These are phyloP conservation scores for Fagopyrum tataricum DNA, from an alignment of 148 eudicot genomes.

Conservation along the genomic window DNA sequence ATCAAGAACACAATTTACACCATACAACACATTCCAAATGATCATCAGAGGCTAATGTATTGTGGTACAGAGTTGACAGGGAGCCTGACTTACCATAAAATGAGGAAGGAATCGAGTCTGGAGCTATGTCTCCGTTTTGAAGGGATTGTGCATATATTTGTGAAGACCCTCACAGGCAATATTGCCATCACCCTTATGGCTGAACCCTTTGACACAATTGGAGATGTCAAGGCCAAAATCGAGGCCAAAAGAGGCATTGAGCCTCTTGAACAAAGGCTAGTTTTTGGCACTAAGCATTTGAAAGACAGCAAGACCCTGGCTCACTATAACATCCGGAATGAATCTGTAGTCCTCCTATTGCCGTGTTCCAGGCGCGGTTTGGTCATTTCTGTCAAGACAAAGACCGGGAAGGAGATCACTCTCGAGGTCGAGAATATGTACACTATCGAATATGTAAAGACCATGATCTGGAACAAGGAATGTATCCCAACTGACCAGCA, in stretches of 20 bases:
- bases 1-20: too few species aligned
- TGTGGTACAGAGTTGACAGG: too few species aligned
- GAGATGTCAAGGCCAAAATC: neutral
- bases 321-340: neutral
- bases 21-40: too few species aligned
- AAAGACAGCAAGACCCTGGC: neutral
- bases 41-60: too few species aligned
- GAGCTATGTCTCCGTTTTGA: too few species aligned
- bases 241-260: neutral
- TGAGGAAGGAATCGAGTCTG: too few species aligned
- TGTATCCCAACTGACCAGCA: slow-evolving; percentile 19
- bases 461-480: slow-evolving; percentile 21
- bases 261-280: neutral
- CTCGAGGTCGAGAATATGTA: neutral
- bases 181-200: slow-evolving; percentile 14
- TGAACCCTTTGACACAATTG: neutral
- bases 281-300: neutral
- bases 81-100: too few species aligned
- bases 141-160: neutral
- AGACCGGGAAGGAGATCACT: neutral
- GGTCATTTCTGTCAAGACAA: neutral
- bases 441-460: slow-evolving; percentile 9
- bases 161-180: neutral
- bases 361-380: neutral
- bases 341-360: neutral